Conservation (phyloP, 2,329 filamentous ascomycete genomes). For the Exserohilum rostratum region DNA sequence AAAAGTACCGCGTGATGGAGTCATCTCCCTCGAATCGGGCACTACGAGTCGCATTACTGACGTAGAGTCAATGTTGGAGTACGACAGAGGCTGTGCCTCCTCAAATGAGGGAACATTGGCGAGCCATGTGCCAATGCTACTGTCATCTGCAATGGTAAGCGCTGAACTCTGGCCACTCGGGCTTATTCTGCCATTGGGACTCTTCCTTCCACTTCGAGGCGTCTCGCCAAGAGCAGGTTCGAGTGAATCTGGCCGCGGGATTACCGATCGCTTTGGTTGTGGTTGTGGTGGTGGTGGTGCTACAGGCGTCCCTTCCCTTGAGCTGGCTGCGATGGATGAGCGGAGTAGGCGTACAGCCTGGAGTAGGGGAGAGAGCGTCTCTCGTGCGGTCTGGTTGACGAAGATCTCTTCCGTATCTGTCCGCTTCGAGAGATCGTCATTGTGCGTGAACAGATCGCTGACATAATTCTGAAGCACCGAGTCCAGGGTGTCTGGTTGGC, state of each 20-base stretch:
- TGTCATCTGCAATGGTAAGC: conserved; percentile 14
- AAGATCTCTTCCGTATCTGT: conserved; percentile 35
- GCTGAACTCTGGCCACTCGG: conserved; percentile 17
- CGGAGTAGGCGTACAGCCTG: conserved; percentile 32
- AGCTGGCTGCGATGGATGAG: conserved; percentile 31
- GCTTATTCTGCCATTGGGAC: conserved; percentile 18
- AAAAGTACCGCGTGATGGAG: conserved; percentile 36
- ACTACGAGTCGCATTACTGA: conserved; percentile 12
- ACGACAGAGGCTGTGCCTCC: conserved; percentile 23
- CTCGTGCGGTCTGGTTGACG: conserved; percentile 31
- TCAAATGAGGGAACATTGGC: conserved; percentile 34
- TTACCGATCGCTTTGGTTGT: conserved; percentile 22
- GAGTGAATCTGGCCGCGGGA: conserved; percentile 30
- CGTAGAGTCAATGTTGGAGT: conserved; percentile 14
- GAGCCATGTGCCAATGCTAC: conserved; percentile 39
- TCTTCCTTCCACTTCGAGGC: conserved; percentile 26
- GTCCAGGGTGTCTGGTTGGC: conserved; percentile 28
- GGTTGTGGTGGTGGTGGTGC: conserved; percentile 11
- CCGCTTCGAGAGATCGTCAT: conserved; percentile 30
- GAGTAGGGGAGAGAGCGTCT: conserved; percentile 30
- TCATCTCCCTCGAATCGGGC: conserved; percentile 14
- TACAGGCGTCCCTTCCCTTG: conserved; percentile 16
- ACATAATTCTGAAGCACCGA: conserved; percentile 26
- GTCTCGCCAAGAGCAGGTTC: conserved; percentile 29
- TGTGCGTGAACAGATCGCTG: conserved; percentile 23